Conservation (phyloP, 1,139 yeast species). For the Geotrichum klebahnii region DNA sequence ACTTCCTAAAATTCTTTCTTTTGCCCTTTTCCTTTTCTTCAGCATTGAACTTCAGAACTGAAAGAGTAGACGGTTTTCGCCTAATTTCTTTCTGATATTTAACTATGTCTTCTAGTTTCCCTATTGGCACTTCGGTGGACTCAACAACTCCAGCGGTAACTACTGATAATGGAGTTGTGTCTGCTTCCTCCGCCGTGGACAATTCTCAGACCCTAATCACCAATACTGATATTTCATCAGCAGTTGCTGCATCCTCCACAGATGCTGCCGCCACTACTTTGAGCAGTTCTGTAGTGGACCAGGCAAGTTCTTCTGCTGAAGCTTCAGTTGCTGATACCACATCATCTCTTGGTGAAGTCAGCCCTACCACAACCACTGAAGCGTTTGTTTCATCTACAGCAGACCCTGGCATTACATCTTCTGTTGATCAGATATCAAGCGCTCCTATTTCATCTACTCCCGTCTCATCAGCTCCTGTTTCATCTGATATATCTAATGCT, state of each 20-base stretch:
- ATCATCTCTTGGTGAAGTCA: too few relatives aligned
- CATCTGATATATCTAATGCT: too few relatives aligned
- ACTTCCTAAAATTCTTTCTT: neutral
- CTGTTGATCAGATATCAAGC: neutral
- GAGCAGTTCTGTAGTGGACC: neutral
- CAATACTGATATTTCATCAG: too few relatives aligned
- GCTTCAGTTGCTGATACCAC: too few relatives aligned
- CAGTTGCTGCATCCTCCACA: neutral
- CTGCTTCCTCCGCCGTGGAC: neutral
- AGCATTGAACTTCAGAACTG: neutral
- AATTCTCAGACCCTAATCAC: too few relatives aligned
- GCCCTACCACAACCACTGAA: neutral
- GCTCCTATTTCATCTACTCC: neutral
- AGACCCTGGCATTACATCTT: too few relatives aligned
- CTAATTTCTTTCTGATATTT: neutral
- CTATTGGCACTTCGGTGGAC: neutral
- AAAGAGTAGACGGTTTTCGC: neutral
- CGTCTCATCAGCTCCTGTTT: neutral
- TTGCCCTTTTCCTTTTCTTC: neutral
- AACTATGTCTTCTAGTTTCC: neutral
- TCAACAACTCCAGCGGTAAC: neutral
- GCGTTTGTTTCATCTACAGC: neutral
- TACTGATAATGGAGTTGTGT: neutral
- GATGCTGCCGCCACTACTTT: neutral
- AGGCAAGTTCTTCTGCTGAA: neutral